phyloP scores from a whole-genome alignment of 176 grass and related monocot genomes.

The Chloris gayana region DNA sequence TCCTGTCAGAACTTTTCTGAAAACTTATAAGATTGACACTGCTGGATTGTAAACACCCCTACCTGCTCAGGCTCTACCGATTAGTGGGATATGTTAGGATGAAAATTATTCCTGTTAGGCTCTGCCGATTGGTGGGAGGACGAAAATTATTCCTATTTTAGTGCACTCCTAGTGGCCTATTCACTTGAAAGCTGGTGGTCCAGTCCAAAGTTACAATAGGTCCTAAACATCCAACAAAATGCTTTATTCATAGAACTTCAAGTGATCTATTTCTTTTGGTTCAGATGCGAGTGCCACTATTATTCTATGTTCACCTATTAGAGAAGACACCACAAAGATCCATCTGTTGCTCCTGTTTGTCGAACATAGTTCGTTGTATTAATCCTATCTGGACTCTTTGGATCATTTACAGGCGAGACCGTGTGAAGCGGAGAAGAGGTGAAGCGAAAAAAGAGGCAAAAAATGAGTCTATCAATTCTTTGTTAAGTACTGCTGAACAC shows the following conservation, averaged over 20 bases:
- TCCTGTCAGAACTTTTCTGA: not conserved
- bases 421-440: not conserved
- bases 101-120: not conserved
- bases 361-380: not conserved
- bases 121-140: not conserved
- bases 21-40: not conserved
- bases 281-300: not conserved
- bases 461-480: not conserved
- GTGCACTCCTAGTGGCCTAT: not conserved
- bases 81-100: not conserved
- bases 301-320: not conserved
- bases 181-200: not conserved
- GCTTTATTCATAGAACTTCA: not conserved
- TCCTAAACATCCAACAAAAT: not conserved
- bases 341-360: not conserved
- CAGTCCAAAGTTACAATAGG: not conserved
- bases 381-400: constrained; percentile 20
- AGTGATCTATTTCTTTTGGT: not conserved
- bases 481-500: constrained; percentile 12
- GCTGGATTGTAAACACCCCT: not conserved
- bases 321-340: not conserved
- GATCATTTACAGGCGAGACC: not conserved
- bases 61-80: not conserved
- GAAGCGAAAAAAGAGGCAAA: constrained; percentile 47
- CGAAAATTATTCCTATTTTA: not conserved